These are phyloP conservation scores for Magnaporthiopsis rhizophila DNA, from an alignment of 2,329 filamentous ascomycete species.

Conservation along the genomic window DNA sequence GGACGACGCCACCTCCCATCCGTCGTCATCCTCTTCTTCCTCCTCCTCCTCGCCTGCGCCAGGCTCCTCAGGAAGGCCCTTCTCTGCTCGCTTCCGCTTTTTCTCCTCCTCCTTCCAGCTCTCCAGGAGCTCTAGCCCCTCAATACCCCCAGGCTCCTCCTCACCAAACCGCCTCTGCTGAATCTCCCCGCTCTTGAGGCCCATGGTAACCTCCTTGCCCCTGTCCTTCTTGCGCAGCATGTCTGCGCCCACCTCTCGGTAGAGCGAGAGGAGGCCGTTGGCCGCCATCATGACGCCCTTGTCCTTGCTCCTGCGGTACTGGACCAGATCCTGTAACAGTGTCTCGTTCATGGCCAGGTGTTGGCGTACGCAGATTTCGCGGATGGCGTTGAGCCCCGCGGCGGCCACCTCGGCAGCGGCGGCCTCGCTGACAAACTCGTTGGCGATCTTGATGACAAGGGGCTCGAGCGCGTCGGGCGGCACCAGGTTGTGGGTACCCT, in stretches of 20 bases:
- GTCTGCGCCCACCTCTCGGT: constrained; percentile 83
- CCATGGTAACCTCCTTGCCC: constrained; percentile 84
- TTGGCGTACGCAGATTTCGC: constrained; percentile 87
- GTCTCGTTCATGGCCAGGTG: constrained; percentile 96
- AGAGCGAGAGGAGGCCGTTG: constrained; percentile 82
- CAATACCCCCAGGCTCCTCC: constrained; percentile 71
- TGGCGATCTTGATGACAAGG: constrained; percentile 88
- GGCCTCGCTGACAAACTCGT: constrained; percentile 96
- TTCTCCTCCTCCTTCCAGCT: constrained; percentile 91
- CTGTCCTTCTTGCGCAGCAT: constrained; percentile 84
- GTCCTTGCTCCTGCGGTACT: constrained; percentile 95
- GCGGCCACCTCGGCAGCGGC: constrained; percentile 84
- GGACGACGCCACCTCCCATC: constrained; percentile 54
- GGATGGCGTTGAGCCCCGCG: constrained; percentile 87
- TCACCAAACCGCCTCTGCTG: constrained; percentile 78
- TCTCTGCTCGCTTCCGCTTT: constrained; percentile 61
- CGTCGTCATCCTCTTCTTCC: constrained; percentile 53
- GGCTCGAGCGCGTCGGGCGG: constrained; percentile 90
- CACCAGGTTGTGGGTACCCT: constrained; percentile 83
- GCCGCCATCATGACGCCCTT: constrained; percentile 99
- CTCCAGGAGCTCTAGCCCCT: constrained; percentile 84
- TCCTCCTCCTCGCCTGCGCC: constrained; percentile 47
- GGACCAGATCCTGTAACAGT: constrained; percentile 87
- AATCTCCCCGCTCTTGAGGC: constrained; percentile 63
- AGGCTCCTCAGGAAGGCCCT: constrained; percentile 55